Evolutionary conservation across 106 monocot genomes (phyloP), one percentile per base, ranked within the genome.

Genomic region (Platanthera zijinensis): DNA sequence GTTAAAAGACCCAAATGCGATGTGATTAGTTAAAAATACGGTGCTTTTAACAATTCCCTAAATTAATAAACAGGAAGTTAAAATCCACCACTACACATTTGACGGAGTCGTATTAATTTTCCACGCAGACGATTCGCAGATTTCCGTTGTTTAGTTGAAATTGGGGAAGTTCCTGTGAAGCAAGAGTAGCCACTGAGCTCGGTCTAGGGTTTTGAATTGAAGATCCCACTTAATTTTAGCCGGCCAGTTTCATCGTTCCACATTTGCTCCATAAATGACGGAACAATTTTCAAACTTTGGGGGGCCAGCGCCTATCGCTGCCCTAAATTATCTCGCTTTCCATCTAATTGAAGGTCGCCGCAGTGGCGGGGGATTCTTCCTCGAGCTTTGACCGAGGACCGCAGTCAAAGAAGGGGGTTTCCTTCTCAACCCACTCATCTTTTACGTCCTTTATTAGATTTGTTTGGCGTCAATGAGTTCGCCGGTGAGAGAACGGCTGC

Each of bases 321-420:
- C 19, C 72, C 51, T 48, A 70, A 70, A 48, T 70, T 48, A 39
- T 17, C 17, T 48, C 8, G 70, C 48, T n/a, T 7, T 70, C n/a
- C 17, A 61, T 22, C 21, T 51, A 50, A 51, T 3, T 22, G 19
- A 3, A 51, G 17, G 72, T 72, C 72, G 51, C 51, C 51, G 72
- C 21, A 17, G 51, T 72, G 72, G 51, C 21, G 72, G 61, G n/a
- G 13, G 39, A 72, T 19, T 19, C 48, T 7, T 8, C 66, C 0
- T 32, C 13, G 4, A 46, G n/a, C 28, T 66, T 72, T 72, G 72
- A 72, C 72, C 17, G 11, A 47, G 13, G 3, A 51, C 70, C 21
- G 9, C 72, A 72, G 72, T 72, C 72, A 72, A 72, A 72, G 51
- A 51, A 72, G 72, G 51, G 22, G 72, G 56, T 17, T 78, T 19